Evolutionary conservation across 345 rosid genomes (phyloP).

Genomic region (rapeseed (Brassica napus)): DNA sequence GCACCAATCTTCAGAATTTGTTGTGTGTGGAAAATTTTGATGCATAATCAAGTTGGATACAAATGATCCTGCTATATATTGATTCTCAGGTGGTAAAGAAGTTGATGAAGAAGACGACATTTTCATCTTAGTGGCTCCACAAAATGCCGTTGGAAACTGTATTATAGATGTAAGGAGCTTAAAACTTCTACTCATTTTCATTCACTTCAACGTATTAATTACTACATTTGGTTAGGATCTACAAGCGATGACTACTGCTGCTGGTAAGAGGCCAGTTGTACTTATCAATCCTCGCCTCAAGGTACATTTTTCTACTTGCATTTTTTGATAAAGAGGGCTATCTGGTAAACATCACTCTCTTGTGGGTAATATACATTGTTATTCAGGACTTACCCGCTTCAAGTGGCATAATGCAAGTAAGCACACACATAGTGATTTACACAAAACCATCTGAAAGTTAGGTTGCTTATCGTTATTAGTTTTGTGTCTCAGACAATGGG

Average conservation of each 20-base stretch:
- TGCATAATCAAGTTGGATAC: slow-evolving; percentile 10
- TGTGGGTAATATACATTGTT: not conserved
- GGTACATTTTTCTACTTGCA: slow-evolving; percentile 42
- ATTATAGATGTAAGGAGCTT: slow-evolving; percentile 73
- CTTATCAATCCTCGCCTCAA: slow-evolving; percentile 87
- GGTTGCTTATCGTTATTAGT: slow-evolving; percentile 8
- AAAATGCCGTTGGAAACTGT: slow-evolving; percentile 95
- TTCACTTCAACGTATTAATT: not conserved
- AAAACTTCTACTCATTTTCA: not conserved
- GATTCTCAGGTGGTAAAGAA: slow-evolving; percentile 64
- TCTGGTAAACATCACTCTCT: slow-evolving; percentile 9
- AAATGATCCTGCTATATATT: not conserved
- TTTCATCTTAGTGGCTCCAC: slow-evolving; percentile 90
- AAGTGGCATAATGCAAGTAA: slow-evolving; percentile 97
- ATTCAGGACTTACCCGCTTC: slow-evolving; percentile 85
- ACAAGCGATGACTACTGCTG: slow-evolving; percentile 90
- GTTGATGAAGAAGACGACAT: slow-evolving; percentile 88
- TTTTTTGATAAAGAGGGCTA: not conserved
- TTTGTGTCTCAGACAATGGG: slow-evolving; percentile 73
- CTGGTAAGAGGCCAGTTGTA: slow-evolving; percentile 82
- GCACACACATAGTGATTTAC: slow-evolving; percentile 29
- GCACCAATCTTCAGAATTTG: not conserved
- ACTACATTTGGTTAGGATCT: slow-evolving; percentile 57
- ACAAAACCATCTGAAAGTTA: slow-evolving; percentile 8
- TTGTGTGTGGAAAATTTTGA: not conserved